A percentile compares a stretch with the other conserved stretches of the same genome.
Evolutionary conservation across 129 eudicot genomes (phyloP).

Genomic region (Flaveria robusta): DNA sequence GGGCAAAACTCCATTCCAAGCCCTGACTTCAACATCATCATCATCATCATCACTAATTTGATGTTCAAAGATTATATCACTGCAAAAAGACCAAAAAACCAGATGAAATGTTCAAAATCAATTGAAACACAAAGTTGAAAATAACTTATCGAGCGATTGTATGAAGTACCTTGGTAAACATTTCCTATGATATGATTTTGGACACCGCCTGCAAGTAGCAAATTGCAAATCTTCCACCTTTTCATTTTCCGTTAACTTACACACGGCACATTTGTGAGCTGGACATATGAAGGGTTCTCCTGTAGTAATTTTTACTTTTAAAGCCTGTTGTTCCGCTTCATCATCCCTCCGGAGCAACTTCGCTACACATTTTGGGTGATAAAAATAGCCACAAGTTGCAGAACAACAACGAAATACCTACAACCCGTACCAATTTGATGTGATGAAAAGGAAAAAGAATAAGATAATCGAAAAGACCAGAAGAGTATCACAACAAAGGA

Average conservation of each 20-base stretch:
- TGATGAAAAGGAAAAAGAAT: neutral
- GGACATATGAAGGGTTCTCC: slow-evolving; percentile 85
- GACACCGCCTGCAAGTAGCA: slow-evolving; percentile 92
- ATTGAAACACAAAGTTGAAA: neutral
- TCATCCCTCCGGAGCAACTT: slow-evolving; percentile 43
- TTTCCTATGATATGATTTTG: slow-evolving; percentile 78
- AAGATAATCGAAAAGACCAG: neutral
- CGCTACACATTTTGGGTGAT: slow-evolving; percentile 87
- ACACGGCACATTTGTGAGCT: slow-evolving; percentile 61
- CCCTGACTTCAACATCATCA: slow-evolving; percentile 42
- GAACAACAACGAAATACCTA: slow-evolving; percentile 85
- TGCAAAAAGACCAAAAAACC: slow-evolving; percentile 33
- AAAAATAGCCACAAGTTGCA: slow-evolving; percentile 89
- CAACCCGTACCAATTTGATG: neutral
- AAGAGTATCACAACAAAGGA: neutral
- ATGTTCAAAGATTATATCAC: slow-evolving; percentile 51
- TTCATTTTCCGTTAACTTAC: slow-evolving; percentile 61
- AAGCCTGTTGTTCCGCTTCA: slow-evolving; percentile 41
- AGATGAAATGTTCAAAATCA: neutral
- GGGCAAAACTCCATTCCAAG: slow-evolving; percentile 68
- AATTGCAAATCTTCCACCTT: slow-evolving; percentile 52
- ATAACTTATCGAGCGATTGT: neutral
- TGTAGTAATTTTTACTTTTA: slow-evolving; percentile 45
- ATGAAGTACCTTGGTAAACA: slow-evolving; percentile 69
- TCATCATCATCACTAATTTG: slow-evolving; percentile 23